Percentiles rank a stretch among this genome's conserved stretches.
phyloP scores from a whole-genome alignment of 192 early-diverging fungal genomes.

The Linnemannia hyalina region DNA sequence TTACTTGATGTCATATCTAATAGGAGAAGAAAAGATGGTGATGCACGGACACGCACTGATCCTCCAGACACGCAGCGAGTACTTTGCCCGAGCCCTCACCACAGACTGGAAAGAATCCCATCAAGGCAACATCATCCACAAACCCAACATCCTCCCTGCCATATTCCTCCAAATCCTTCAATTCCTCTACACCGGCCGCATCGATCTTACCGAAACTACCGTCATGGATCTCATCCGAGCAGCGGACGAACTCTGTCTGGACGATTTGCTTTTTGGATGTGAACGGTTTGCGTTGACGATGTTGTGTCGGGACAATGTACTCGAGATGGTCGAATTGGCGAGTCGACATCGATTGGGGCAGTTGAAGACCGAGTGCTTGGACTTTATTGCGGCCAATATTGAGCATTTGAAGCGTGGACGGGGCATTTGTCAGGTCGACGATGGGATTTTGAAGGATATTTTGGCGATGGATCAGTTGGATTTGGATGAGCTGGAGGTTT shows the following conservation, averaged over 20 bases:
- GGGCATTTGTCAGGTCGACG: conserved; percentile 31
- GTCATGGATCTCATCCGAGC: conserved; percentile 46
- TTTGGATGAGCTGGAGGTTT: conserved; percentile 54
- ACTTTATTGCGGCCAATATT: conserved; percentile 51
- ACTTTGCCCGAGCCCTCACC: conserved; percentile 44
- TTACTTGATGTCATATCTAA: background rate
- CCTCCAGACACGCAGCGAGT: conserved; percentile 40
- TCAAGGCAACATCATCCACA: conserved; percentile 31
- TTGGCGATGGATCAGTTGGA: conserved; percentile 50
- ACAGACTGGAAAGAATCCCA: conserved; percentile 47
- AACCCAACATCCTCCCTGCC: conserved; percentile 42
- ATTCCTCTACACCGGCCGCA: conserved; percentile 36
- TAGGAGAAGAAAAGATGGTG: conserved; percentile 43
- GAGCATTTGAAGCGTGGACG: conserved; percentile 42
- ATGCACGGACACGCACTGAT: conserved; percentile 48
- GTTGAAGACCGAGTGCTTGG: conserved; percentile 43
- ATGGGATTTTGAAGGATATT: conserved; percentile 44
- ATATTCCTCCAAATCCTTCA: conserved; percentile 39
- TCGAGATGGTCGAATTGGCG: conserved; percentile 36
- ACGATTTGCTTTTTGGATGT: conserved; percentile 40
- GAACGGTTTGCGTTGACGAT: conserved; percentile 34
- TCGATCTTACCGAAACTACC: conserved; percentile 26
- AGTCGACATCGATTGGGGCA: conserved; percentile 17
- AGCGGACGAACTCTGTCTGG: conserved; percentile 46
- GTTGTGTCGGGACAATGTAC: conserved; percentile 27